Percentiles rank a stretch among this genome's conserved stretches.
Evolutionary conservation across 129 eudicot genomes (phyloP).

Genomic region (Tagetes erecta): DNA sequence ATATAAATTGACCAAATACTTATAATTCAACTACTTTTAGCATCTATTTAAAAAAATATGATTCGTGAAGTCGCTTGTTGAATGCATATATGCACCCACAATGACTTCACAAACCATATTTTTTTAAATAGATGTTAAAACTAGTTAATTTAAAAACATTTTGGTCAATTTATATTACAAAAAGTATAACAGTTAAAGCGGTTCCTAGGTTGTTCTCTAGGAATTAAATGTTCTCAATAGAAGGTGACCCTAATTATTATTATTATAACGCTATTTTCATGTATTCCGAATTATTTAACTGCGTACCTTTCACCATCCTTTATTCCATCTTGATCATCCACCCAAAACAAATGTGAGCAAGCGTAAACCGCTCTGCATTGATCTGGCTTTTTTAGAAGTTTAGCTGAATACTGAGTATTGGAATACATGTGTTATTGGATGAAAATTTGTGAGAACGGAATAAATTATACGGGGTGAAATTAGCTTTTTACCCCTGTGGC

Average conservation of each 20-base stretch:
- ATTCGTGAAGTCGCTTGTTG: too few relatives aligned
- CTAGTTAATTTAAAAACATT: too few relatives aligned
- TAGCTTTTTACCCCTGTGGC: conserved; percentile 87
- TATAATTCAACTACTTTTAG: too few relatives aligned
- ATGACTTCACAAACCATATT: too few relatives aligned
- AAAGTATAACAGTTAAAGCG: too few relatives aligned
- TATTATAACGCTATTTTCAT: neutral
- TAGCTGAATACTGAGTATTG: conserved; percentile 83
- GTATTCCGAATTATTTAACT: neutral
- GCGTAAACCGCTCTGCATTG: conserved; percentile 99
- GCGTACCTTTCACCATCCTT: conserved; percentile 94
- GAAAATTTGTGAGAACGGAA: neutral
- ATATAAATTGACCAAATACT: too few relatives aligned
- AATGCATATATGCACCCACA: too few relatives aligned
- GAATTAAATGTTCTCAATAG: too few relatives aligned
- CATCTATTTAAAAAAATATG: too few relatives aligned
- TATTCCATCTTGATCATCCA: conserved; percentile 89
- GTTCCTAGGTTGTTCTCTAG: too few relatives aligned
- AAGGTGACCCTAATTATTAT: neutral
- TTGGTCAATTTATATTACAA: too few relatives aligned
- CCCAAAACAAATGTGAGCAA: conserved; percentile 98
- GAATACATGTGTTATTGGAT: conserved; percentile 11
- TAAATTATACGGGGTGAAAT: neutral
- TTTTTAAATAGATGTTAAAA: too few relatives aligned
- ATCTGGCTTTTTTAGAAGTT: conserved; percentile 93